phyloP scores from a whole-genome alignment of 108 stramenopile species.

The Pseudonitzschia multiseries region DNA sequence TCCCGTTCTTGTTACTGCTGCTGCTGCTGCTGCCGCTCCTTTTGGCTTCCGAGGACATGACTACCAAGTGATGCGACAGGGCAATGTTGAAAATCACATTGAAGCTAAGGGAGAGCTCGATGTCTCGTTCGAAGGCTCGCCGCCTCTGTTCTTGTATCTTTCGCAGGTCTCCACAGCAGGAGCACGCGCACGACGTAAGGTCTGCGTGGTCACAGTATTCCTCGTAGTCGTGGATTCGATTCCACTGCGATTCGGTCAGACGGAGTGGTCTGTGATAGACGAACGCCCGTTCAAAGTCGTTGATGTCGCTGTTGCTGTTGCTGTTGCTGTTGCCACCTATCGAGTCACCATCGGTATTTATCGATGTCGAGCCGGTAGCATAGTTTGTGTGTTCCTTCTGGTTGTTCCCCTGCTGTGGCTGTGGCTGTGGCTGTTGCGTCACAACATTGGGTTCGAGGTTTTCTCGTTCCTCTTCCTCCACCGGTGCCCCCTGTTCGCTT shows the following conservation, averaged over 20 bases:
- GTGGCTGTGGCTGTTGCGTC: not conserved
- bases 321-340: too few species aligned
- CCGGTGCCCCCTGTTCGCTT: not conserved
- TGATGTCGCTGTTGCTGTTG: not conserved
- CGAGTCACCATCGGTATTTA: too few species aligned
- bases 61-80: conserved; percentile 15
- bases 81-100: conserved; percentile 21
- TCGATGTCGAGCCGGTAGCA: too few species aligned
- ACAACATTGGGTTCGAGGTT: too few species aligned
- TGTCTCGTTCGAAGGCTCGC: not conserved
- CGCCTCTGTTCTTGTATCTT: not conserved
- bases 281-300: not conserved
- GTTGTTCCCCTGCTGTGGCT: too few species aligned
- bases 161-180: not conserved
- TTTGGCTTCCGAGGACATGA: not conserved
- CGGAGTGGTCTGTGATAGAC: not conserved
- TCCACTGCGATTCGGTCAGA: not conserved
- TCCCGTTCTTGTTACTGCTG: not conserved
- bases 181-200: not conserved
- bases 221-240: not conserved
- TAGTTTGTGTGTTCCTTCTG: too few species aligned
- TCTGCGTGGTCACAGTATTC: not conserved
- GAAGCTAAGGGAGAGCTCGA: conserved; percentile 2
- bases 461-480: not conserved
- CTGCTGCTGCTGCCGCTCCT: not conserved